phyloP scores from a whole-genome alignment of 108 stramenopile species.

The Phaeodactylum tricornutum region DNA sequence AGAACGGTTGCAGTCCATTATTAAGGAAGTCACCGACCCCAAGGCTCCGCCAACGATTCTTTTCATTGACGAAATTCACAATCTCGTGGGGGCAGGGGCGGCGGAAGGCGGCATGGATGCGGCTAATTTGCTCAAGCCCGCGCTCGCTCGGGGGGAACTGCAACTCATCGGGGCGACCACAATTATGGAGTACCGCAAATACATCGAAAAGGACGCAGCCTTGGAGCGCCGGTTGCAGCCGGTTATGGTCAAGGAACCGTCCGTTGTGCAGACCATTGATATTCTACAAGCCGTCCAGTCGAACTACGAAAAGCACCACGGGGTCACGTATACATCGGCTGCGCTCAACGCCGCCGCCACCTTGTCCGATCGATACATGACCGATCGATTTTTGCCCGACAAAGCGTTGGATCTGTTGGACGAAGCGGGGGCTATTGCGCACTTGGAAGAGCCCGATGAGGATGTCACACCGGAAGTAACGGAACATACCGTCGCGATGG shows the following conservation, averaged over 20 bases:
- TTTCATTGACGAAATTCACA: slow-evolving; percentile 78
- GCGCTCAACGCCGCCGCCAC: slow-evolving; percentile 57
- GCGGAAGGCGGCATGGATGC: slow-evolving; percentile 89
- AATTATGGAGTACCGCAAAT: slow-evolving; percentile 80
- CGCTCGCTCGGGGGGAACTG: slow-evolving; percentile 70
- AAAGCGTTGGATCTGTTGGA: slow-evolving; percentile 89
- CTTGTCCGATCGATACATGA: slow-evolving; percentile 65
- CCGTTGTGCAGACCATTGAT: slow-evolving; percentile 53
- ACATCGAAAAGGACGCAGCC: slow-evolving; percentile 90
- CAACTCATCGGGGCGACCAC: slow-evolving; percentile 90
- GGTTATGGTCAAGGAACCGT: slow-evolving; percentile 75
- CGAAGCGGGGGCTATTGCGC: slow-evolving; percentile 91
- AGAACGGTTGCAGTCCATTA: slow-evolving; percentile 71
- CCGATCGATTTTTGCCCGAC: slow-evolving; percentile 80
- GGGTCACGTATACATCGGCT: slow-evolving; percentile 48
- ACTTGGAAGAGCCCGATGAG: slow-evolving; percentile 39
- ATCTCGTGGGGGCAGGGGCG: slow-evolving; percentile 70
- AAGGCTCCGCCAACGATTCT: slow-evolving; percentile 74
- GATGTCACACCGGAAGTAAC: slow-evolving; percentile 33
- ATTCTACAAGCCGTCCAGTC: slow-evolving; percentile 67
- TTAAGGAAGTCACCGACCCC: slow-evolving; percentile 71
- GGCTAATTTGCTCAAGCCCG: slow-evolving; percentile 88
- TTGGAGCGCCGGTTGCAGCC: slow-evolving; percentile 85
- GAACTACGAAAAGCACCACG: slow-evolving; percentile 66
- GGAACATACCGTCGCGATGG: slow-evolving; percentile 49